Base-by-base conservation (phyloP, 495 filamentous ascomycete species). In the Penicillium arizonense region DNA sequence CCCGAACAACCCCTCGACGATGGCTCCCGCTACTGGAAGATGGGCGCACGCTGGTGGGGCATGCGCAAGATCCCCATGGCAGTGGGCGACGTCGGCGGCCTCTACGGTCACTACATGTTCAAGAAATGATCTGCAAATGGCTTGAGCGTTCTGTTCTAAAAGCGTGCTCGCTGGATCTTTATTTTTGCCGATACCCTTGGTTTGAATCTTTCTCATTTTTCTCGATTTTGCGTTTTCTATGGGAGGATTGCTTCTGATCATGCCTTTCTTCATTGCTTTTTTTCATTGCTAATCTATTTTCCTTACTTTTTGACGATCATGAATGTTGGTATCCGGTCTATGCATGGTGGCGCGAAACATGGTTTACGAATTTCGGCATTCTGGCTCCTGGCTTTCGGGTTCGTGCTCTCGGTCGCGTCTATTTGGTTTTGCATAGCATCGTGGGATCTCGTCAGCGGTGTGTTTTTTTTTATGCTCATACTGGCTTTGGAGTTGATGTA, bases 71-170 rank as follows among this genome's bases (percentile, higher is more conserved):
- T 91, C 26, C 89, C 90, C 10, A 85, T 94, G 46, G 88, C 87
- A 11, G 69, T 77, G 34, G 84, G 85, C 6, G 88, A 92, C 58
- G 88, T 94, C 2, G 88, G 87, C 11, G 90, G 90, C 20, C 84
- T 96, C 72, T 95, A 95, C 66, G 89, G 89, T 39, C 85, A 84
- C 55, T 94, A 89, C 67, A 92, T 91, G 84, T 95, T 92, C 64
- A 84, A 84, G 63, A 77, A 78, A 60, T 84, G 68, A 84, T 59
- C 40, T 30, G 39, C 28, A 30, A 18, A 30, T 30, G 8, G 28
- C 37, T 62, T 43, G 53, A 56, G 56, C 58, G 57, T 53, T 57
- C 42, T 50, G 37, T 59, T 50, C 50, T 59, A 59, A 57, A 60
- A 63, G 47, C 33, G 53, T 48, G 37, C 41, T 59, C 33, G 42